phyloP scores from a whole-genome alignment of 371 early-diverging fungal species.

The Mucor indicus region DNA sequence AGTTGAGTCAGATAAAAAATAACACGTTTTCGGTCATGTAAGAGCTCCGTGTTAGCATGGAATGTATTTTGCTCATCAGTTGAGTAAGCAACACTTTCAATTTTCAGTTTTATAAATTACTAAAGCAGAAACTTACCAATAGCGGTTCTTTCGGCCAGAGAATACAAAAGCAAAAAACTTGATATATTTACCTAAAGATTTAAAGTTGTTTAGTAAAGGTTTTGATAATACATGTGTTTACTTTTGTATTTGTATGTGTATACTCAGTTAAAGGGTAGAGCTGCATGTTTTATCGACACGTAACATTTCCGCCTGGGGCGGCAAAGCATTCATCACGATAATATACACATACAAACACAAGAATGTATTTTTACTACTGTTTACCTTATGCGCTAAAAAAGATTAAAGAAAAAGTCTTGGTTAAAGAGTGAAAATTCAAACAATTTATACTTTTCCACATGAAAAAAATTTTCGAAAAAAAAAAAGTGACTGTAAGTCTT shows the following conservation, averaged over 20 bases:
- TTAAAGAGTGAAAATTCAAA: too few species aligned
- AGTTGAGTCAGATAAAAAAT: conserved; percentile 14
- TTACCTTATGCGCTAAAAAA: too few species aligned
- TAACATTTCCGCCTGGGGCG: conserved; percentile 43
- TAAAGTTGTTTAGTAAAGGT: neutral
- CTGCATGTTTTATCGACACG: conserved; percentile 39
- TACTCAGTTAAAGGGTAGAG: conserved; percentile 29
- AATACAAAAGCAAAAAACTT: too few species aligned
- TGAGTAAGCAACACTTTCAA: too few species aligned
- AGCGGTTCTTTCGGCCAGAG: neutral
- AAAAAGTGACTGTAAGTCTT: too few species aligned
- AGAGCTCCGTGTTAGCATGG: conserved; percentile 36
- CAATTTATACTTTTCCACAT: too few species aligned
- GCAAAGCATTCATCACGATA: conserved; percentile 42
- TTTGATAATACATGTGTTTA: neutral
- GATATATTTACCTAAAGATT: too few species aligned
- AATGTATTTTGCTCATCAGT: conserved; percentile 34
- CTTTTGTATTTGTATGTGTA: conserved; percentile 19
- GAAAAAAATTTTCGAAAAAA: too few species aligned
- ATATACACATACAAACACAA: too few species aligned
- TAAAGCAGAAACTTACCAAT: neutral
- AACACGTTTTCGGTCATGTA: conserved; percentile 30
- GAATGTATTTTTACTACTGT: too few species aligned
- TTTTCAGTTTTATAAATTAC: conserved; percentile 7
- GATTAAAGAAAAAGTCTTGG: too few species aligned